phyloP scores from a whole-genome alignment of 768 basidiomycete species.

The Auriculariales sp. region DNA sequence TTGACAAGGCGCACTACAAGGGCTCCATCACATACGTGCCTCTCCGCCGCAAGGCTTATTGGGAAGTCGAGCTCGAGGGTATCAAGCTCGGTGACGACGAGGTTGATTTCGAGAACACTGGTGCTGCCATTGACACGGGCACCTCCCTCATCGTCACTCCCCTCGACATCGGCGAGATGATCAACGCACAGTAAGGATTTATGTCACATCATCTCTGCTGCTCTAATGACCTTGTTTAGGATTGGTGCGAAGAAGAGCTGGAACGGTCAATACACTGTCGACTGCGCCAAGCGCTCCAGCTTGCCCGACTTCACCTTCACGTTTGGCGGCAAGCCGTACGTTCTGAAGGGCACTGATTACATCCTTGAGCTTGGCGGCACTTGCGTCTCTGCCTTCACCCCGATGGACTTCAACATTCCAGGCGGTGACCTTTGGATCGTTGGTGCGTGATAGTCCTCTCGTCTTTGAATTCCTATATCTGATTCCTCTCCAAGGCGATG shows the following conservation, averaged over 20 bases:
- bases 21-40: slow-evolving; percentile 82
- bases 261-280: slow-evolving; percentile 91
- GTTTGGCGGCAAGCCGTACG: slow-evolving; percentile 69
- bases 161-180: slow-evolving; percentile 91
- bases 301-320: slow-evolving; percentile 77
- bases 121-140: slow-evolving; percentile 85
- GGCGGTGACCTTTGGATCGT: slow-evolving; percentile 79
- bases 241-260: slow-evolving; percentile 91
- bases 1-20: slow-evolving; percentile 60
- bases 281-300: slow-evolving; percentile 69
- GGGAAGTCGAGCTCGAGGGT: slow-evolving; percentile 92
- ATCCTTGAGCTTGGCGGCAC: slow-evolving; percentile 81
- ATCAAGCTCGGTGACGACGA: slow-evolving; percentile 74
- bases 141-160: slow-evolving; percentile 91
- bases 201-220: not conserved
- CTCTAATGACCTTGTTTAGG: slow-evolving; percentile 11
- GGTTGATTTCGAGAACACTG: slow-evolving; percentile 85
- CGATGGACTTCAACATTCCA: slow-evolving; percentile 77
- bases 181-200: slow-evolving; percentile 55
- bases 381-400: slow-evolving; percentile 88
- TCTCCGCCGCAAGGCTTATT: slow-evolving; percentile 88
- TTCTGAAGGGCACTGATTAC: slow-evolving; percentile 75
- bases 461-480: slow-evolving; percentile 1
- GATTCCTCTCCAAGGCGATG: slow-evolving; percentile 40
- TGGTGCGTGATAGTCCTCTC: slow-evolving; percentile 30